Evolutionary conservation across 257 asterid species (phyloP).

Genomic region (Fraxinus pennsylvanica): DNA sequence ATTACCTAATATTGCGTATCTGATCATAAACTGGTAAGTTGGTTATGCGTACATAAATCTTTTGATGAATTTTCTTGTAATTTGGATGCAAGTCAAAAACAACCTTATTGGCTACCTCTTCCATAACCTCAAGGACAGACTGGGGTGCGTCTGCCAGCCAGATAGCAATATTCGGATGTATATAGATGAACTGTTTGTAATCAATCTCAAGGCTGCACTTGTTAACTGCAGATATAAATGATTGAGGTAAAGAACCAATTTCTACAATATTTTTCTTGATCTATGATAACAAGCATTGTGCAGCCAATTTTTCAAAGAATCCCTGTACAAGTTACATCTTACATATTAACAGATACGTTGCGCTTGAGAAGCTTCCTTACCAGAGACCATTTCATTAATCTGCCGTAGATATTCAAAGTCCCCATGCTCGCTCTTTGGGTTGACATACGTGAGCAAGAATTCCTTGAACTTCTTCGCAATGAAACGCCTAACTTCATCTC

Average conservation of each 20-base stretch:
- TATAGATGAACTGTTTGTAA: conserved; percentile 79
- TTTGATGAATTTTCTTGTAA: conserved; percentile 86
- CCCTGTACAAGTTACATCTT: not conserved
- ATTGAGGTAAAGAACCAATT: conserved; percentile 17
- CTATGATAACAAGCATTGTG: conserved; percentile 12
- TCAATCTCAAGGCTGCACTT: conserved; percentile 97
- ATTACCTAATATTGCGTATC: conserved; percentile 88
- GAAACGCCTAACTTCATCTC: conserved; percentile 98
- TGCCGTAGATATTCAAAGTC: conserved; percentile 89
- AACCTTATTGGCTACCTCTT: conserved; percentile 90
- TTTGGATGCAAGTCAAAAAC: conserved; percentile 82
- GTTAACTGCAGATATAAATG: conserved; percentile 62
- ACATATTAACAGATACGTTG: not conserved
- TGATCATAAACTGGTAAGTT: conserved; percentile 97
- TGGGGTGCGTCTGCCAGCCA: conserved; percentile 99
- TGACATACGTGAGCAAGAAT: conserved; percentile 81
- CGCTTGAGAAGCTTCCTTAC: conserved; percentile 42
- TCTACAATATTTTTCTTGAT: conserved; percentile 6
- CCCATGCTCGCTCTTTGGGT: conserved; percentile 72
- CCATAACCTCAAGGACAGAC: conserved; percentile 98
- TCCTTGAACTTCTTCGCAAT: conserved; percentile 89
- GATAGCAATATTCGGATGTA: conserved; percentile 92
- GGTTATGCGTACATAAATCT: conserved; percentile 78
- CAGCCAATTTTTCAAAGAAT: not conserved
- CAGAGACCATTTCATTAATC: conserved; percentile 95